Conservation (phyloP, 768 basidiomycete genomes). For the Tulasnella sp. region DNA sequence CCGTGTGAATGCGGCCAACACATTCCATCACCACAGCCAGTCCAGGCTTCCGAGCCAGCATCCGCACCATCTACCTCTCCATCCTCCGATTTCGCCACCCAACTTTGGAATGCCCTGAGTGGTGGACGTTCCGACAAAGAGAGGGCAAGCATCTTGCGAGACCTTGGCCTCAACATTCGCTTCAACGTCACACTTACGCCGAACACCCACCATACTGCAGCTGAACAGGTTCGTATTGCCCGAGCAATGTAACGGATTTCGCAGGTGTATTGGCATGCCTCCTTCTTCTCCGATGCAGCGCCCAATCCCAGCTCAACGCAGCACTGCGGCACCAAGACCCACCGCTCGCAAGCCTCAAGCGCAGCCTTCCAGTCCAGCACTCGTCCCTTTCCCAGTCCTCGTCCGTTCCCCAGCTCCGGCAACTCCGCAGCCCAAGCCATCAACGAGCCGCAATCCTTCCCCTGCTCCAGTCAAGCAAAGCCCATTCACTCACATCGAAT, state of each 20-base stretch:
- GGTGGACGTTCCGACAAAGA: constrained; percentile 4
- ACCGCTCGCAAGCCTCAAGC: background rate
- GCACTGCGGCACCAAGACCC: background rate
- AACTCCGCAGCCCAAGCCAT: background rate
- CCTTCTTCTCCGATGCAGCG: background rate
- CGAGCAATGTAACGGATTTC: background rate
- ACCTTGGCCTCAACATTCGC: background rate
- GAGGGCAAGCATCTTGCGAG: background rate
- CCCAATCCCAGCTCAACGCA: background rate
- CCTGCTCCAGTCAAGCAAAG: background rate
- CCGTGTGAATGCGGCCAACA: background rate
- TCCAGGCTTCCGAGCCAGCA: background rate
- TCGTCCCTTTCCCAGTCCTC: background rate
- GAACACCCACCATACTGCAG: background rate
- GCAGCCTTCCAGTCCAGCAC: background rate
- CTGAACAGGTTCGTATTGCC: background rate
- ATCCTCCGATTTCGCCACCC: background rate
- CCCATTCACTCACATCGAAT: constrained; percentile 36
- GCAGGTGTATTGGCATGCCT: background rate
- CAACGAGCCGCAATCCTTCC: background rate
- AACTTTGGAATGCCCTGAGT: background rate
- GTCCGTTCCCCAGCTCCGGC: background rate
- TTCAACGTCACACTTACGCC: background rate
- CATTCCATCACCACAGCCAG: background rate
- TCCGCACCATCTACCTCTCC: background rate